A percentile compares a stretch with the other conserved stretches of the same genome.
Conservation (phyloP, 1,139 yeast species). For the Zygosaccharomyces sapae region DNA sequence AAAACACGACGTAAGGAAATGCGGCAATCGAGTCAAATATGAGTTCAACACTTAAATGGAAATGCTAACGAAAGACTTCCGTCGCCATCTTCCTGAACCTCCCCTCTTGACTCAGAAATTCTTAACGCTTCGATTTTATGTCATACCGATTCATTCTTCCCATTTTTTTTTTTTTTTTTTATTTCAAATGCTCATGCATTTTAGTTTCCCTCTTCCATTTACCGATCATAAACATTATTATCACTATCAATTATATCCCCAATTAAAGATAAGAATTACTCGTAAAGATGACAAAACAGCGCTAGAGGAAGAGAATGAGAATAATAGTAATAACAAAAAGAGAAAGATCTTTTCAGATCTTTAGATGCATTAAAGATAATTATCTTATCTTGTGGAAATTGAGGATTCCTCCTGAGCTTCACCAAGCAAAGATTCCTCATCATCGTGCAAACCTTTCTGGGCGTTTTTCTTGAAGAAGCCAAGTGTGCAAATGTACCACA, state of each 20-base stretch:
- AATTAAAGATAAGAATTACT: not conserved
- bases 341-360: not conserved
- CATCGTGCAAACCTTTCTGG: conserved; percentile 7
- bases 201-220: not conserved
- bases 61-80: not conserved
- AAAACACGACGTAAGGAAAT: not conserved
- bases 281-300: too few relatives aligned
- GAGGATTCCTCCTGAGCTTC: conserved; percentile 2
- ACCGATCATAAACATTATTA: not conserved
- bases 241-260: not conserved
- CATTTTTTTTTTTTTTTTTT: not conserved
- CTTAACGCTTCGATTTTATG: not conserved
- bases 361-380: not conserved
- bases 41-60: not conserved
- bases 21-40: not conserved
- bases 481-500: conserved; percentile 8
- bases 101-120: too few relatives aligned
- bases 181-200: not conserved
- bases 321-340: not conserved
- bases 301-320: not conserved
- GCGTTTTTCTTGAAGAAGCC: conserved; percentile 7
- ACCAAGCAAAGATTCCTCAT: conserved; percentile 14
- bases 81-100: not conserved
- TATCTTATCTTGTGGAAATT: not conserved
- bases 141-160: not conserved